Evolutionary conservation across 2,329 filamentous ascomycete genomes (phyloP).

Genomic region (Cercospora beticola): DNA sequence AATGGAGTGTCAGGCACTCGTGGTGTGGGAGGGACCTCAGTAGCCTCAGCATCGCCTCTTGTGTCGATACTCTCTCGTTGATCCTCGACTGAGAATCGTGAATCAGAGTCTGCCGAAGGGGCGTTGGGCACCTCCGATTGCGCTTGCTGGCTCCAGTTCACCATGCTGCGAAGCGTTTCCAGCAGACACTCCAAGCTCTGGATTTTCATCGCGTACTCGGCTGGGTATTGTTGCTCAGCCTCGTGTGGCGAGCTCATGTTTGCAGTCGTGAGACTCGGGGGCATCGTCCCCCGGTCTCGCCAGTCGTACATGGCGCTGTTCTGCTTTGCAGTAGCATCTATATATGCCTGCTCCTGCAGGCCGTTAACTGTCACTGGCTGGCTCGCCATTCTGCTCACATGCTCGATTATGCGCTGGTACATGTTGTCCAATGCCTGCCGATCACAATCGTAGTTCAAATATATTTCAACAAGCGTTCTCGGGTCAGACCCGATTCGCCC

Average conservation of each 20-base stretch:
- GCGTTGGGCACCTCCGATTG: slow-evolving; percentile 51
- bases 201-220: slow-evolving; percentile 89
- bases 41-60: slow-evolving; percentile 36
- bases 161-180: slow-evolving; percentile 81
- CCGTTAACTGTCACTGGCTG: slow-evolving; percentile 72
- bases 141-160: slow-evolving; percentile 84
- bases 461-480: slow-evolving; percentile 85
- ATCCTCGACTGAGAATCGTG: slow-evolving; percentile 57
- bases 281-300: slow-evolving; percentile 81
- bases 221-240: slow-evolving; percentile 71
- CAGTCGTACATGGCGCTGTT: slow-evolving; percentile 60
- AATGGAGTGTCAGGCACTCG: slow-evolving; percentile 40
- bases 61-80: slow-evolving; percentile 76
- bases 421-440: slow-evolving; percentile 90
- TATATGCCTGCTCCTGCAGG: slow-evolving; percentile 79
- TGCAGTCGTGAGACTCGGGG: slow-evolving; percentile 79
- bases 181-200: slow-evolving; percentile 85
- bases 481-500: slow-evolving; percentile 83
- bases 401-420: slow-evolving; percentile 90
- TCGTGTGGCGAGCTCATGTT: slow-evolving; percentile 57
- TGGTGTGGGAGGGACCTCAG: slow-evolving; percentile 42
- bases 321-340: slow-evolving; percentile 68
- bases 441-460: slow-evolving; percentile 98
- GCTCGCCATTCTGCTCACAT: slow-evolving; percentile 83
- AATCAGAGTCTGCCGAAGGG: slow-evolving; percentile 42